These are phyloP conservation scores for Trametes polyzona DNA, from an alignment of 1,284 basidiomycete species.

Conservation along the genomic window DNA sequence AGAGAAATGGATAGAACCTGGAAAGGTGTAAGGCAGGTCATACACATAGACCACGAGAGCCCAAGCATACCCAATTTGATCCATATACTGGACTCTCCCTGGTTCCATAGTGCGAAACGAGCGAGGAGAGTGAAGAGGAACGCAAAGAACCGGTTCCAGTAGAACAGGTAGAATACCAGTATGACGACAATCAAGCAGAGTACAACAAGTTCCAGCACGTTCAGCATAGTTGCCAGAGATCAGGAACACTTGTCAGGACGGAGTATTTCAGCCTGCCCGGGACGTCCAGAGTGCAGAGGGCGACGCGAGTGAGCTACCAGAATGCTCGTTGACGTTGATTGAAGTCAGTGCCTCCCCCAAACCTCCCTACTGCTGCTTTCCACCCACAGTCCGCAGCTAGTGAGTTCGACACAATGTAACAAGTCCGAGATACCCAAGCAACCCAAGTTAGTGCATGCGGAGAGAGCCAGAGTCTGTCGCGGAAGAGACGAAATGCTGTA, in stretches of 20 bases:
- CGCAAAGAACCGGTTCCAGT: slow-evolving; percentile 85
- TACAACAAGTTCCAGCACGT: slow-evolving; percentile 67
- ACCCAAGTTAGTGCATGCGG: neutral
- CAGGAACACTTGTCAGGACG: too few species aligned
- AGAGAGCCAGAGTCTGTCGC: neutral
- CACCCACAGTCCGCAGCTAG: too few species aligned
- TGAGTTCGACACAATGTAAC: too few species aligned
- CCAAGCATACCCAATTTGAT: slow-evolving; percentile 67
- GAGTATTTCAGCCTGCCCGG: too few species aligned
- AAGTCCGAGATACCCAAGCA: neutral
- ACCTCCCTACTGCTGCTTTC: too few species aligned
- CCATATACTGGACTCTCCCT: slow-evolving; percentile 72
- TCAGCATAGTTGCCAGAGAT: slow-evolving; percentile 49
- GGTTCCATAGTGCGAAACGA: slow-evolving; percentile 73
- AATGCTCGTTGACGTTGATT: too few species aligned
- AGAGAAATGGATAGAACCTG: slow-evolving; percentile 90
- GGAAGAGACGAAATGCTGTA: neutral
- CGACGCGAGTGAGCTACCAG: too few species aligned
- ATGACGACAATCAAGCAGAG: slow-evolving; percentile 74
- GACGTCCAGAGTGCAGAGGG: too few species aligned
- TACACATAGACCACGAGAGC: neutral
- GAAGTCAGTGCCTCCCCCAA: too few species aligned
- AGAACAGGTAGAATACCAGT: slow-evolving; percentile 83
- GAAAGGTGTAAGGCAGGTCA: neutral
- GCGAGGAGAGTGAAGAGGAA: slow-evolving; percentile 62